Evolutionary conservation across 179 eudicot genomes (phyloP).

Genomic region (Patellifolia procumbens): DNA sequence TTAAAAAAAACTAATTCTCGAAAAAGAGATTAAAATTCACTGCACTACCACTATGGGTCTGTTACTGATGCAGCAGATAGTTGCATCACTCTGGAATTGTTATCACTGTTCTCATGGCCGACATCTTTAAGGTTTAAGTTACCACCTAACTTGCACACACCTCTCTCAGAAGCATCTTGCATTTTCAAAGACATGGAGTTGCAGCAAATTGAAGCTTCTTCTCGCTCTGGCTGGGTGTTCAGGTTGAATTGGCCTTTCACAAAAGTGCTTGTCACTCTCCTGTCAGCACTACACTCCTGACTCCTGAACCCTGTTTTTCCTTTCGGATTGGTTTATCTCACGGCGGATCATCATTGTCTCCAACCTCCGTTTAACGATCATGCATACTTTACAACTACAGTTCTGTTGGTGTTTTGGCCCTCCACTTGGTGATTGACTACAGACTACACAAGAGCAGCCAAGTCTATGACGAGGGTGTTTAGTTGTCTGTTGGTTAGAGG

Average conservation of each 20-base stretch:
- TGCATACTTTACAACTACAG: conserved; percentile 56
- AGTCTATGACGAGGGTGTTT: conserved; percentile 70
- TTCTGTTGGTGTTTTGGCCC: conserved; percentile 51
- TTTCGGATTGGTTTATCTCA: conserved; percentile 44
- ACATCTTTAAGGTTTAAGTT: not conserved
- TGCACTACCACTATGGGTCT: not conserved
- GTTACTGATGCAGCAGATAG: not conserved
- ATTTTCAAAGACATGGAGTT: conserved; percentile 31
- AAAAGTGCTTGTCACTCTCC: not conserved
- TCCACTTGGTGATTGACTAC: conserved; percentile 71
- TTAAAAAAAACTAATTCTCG: too few species aligned
- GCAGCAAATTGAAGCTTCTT: conserved; percentile 47
- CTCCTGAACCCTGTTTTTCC: conserved; percentile 36
- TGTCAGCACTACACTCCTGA: not conserved
- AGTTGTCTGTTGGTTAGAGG: conserved; percentile 42
- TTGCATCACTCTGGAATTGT: not conserved
- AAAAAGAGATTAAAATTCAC: too few species aligned
- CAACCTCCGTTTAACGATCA: conserved; percentile 45
- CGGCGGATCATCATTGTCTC: conserved; percentile 44
- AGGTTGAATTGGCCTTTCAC: conserved; percentile 58
- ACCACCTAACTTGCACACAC: not conserved
- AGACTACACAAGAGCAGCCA: conserved; percentile 72
- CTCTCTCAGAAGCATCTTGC: conserved; percentile 28
- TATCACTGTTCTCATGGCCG: not conserved
- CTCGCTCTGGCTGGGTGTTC: conserved; percentile 66